Evolutionary conservation across 345 rosid genomes (phyloP), one percentile per base, ranked within the genome.

Genomic region (Dipteronia dyeriana): DNA sequence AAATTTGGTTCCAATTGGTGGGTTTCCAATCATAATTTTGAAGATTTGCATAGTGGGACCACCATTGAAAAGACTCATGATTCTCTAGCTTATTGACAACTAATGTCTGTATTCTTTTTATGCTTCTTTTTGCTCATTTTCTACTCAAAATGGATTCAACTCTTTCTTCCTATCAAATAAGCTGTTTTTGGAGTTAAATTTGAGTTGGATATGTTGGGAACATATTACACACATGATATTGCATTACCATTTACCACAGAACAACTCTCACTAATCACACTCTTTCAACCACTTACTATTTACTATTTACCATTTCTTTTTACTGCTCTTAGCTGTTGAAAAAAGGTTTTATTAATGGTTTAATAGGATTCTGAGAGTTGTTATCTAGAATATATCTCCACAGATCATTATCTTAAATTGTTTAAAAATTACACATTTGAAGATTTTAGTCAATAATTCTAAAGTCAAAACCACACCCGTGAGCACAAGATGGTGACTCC

Each of bases 11-110:
- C 70, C 59, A 57, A 4, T 47, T 70, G 81, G 71, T 70, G 64
- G 43, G 85, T 63, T 57, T 78, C 78, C 79, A 82, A 82, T 78
- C 81, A 81, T 74, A 78, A 45, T 59, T 74, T 67, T 80, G 73
- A 25, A 47, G 67, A 77, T 77, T 56, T 74, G 38, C 56, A 26
- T 9, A 25, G 71, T 53, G 59, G 57, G 84, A 63, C 68, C 79
- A 9, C 63, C 4, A 73, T 69, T 71, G 78, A 83, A 78, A 76
- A 62, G 79, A 78, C 73, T 23, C 74, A 64, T 22, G 83, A 79
- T 77, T 71, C 71, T 57, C 59, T 68, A 43, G 60, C 7, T 51
- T 34, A 34, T 34, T 68, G 66, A 78, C 60, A 38, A 57, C 73
- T 68, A 23, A 29, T 41, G 41, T 29, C 68, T 41, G 16, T 25